These are phyloP conservation scores for Meyerozyma smithsonii DNA, from an alignment of 1,139 yeast species.

Conservation along the genomic window DNA sequence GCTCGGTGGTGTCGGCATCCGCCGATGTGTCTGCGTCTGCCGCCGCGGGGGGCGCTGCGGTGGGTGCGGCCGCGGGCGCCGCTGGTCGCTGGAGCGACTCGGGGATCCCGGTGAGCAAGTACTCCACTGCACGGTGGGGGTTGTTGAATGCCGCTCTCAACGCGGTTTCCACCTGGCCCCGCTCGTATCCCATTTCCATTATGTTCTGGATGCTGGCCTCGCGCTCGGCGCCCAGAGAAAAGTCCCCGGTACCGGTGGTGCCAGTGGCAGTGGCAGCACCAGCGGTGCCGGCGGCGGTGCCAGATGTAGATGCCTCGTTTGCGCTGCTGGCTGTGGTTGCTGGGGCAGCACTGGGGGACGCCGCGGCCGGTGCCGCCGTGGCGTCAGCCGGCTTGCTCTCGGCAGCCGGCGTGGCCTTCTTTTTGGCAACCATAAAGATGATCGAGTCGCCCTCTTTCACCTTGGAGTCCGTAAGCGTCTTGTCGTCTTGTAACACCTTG, in stretches of 20 bases:
- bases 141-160: slow-evolving; percentile 93
- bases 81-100: slow-evolving; percentile 44
- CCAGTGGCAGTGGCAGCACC: slow-evolving; percentile 23
- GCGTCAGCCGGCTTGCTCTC: slow-evolving; percentile 10
- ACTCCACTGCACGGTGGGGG: slow-evolving; percentile 98
- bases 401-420: slow-evolving; percentile 11
- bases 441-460: slow-evolving; percentile 88
- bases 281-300: slow-evolving; percentile 11
- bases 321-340: slow-evolving; percentile 1
- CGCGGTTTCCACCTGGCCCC: slow-evolving; percentile 84
- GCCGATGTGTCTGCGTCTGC: slow-evolving; percentile 23
- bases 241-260: slow-evolving; percentile 27
- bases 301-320: slow-evolving; percentile 19
- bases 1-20: slow-evolving; percentile 13
- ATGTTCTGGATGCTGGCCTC: slow-evolving; percentile 72
- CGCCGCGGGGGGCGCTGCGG: slow-evolving; percentile 14
- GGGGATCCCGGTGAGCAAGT: slow-evolving; percentile 86
- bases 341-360: slow-evolving; percentile 4
- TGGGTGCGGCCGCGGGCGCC: slow-evolving; percentile 11
- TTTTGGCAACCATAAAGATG: slow-evolving; percentile 77
- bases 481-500: slow-evolving; percentile 81
- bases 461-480: slow-evolving; percentile 65
- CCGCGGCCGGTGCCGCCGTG: slow-evolving; percentile 4
- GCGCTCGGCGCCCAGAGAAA: slow-evolving; percentile 61
- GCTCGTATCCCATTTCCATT: slow-evolving; percentile 94